Percentiles rank a stretch among this genome's conserved stretches.
Conservation (phyloP, 148 eudicot species). For the Pharnaceum exiguum region DNA sequence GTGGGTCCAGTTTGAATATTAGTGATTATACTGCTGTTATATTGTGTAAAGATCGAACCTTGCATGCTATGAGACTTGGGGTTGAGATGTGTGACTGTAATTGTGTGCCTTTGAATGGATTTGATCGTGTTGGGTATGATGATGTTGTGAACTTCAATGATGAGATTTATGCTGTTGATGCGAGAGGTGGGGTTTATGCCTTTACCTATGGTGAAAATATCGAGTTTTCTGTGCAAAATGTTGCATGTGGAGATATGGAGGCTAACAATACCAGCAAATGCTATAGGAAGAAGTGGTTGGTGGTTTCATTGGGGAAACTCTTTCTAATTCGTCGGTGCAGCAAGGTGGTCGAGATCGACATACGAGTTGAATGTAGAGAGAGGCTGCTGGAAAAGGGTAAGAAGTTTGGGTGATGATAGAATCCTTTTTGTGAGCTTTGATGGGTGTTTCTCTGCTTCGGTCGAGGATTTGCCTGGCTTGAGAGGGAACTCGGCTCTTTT, state of each 20-base stretch:
- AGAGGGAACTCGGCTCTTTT: constrained; percentile 4
- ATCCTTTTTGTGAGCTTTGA: constrained; percentile 9
- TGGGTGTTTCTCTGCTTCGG: constrained; percentile 3
- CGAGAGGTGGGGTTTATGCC: too few relatives aligned
- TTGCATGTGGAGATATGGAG: not conserved
- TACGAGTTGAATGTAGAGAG: constrained; percentile 1
- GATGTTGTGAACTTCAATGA: too few relatives aligned
- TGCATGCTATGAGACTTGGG: not conserved
- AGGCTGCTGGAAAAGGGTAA: not conserved
- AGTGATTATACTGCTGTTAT: constrained; percentile 1
- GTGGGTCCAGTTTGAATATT: not conserved
- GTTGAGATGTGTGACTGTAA: not conserved
- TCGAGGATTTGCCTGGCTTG: not conserved
- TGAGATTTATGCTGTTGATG: too few relatives aligned
- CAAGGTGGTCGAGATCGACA: not conserved
- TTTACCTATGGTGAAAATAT: not conserved
- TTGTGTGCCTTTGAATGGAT: not conserved
- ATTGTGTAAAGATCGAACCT: not conserved
- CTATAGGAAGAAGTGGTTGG: constrained; percentile 7
- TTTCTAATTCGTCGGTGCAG: not conserved
- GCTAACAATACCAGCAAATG: not conserved
- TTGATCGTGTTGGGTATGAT: too few relatives aligned
- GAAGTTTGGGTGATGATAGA: not conserved
- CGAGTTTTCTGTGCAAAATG: not conserved
- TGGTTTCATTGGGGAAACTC: constrained; percentile 5